Evolutionary conservation across 495 filamentous ascomycete species (phyloP), one percentile per base, ranked within the genome.

Genomic region (Aspergillus cristatus): DNA sequence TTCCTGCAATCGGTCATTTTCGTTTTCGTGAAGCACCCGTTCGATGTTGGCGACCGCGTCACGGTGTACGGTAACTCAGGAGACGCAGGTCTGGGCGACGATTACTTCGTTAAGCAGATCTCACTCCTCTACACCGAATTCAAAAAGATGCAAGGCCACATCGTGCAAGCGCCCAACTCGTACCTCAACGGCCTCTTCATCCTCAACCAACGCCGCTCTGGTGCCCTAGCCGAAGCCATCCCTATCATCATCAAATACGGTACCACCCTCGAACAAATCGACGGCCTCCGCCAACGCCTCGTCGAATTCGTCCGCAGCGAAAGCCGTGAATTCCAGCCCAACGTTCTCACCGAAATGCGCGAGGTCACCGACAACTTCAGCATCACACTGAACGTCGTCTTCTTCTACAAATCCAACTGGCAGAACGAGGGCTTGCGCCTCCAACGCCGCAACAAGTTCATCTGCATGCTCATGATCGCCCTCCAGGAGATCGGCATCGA

Each of bases 11-110:
- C 86, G 2, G 72, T 90, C 46, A 82, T 95, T 45, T 97, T 97
- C 50, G 89, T 97, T 42, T 94, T 97, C 48, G 84, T 97, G 53
- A 97, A 97, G 67, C 90, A 97, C 56, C 90, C 90, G 3, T 97
- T 96, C 48, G 91, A 97, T 56, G 91, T 96, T 11, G 90, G 90
- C 43, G 90, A 97, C 58, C 78, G 90, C 37, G 86, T 97, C 2
- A 84, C 84, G 14, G 73, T 97, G 20, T 94, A 94, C 48, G 87
- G 87, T 31, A 95, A 93, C 53, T 80, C 90, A 0, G 91, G 90
- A 41, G 70, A 78, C 17, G 50, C 70, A 12, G 72, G 86, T 55
- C 69, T 72, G 13, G 87, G 88, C 16, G 89, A 96, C 53, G 88
- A 94, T 49, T 96, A 95, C 63, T 94, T 94, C 42, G 87, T 98